phyloP scores from a whole-genome alignment of 1,139 yeast genomes.

The Hemisphaericaspora xylofermentans region DNA sequence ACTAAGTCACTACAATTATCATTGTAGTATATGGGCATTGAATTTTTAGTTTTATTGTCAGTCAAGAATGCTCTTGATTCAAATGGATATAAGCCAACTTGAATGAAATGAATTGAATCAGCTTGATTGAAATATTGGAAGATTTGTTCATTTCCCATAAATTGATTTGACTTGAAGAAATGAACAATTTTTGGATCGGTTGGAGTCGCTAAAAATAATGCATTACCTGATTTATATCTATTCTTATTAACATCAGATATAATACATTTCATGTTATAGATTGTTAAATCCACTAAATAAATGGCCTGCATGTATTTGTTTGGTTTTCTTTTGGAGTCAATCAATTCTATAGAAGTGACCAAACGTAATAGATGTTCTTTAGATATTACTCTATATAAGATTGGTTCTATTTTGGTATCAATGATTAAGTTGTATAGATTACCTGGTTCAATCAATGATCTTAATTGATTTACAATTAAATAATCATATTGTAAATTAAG shows the following conservation, averaged over 20 bases:
- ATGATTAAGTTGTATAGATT: constrained; percentile 38
- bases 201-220: constrained; percentile 33
- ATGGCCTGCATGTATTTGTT: constrained; percentile 43
- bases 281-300: constrained; percentile 38
- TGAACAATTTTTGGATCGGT: constrained; percentile 24
- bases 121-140: constrained; percentile 26
- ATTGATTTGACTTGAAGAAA: constrained; percentile 28
- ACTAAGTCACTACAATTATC: constrained; percentile 63
- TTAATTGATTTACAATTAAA: constrained; percentile 32
- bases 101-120: constrained; percentile 26
- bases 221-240: constrained; percentile 40
- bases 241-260: constrained; percentile 40
- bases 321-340: constrained; percentile 36
- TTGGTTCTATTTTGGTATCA: constrained; percentile 37
- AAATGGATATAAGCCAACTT: constrained; percentile 31
- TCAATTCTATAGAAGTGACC: constrained; percentile 42
- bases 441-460: constrained; percentile 32
- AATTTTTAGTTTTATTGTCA: constrained; percentile 42
- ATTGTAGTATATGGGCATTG: constrained; percentile 76
- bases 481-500: constrained; percentile 36
- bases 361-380: constrained; percentile 40
- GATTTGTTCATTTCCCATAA: constrained; percentile 33
- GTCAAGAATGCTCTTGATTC: constrained; percentile 42
- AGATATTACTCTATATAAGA: constrained; percentile 34
- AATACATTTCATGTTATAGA: constrained; percentile 42